Evolutionary conservation across 352 stramenopile species (phyloP).

Genomic region (Phytopythium ostracodes): DNA sequence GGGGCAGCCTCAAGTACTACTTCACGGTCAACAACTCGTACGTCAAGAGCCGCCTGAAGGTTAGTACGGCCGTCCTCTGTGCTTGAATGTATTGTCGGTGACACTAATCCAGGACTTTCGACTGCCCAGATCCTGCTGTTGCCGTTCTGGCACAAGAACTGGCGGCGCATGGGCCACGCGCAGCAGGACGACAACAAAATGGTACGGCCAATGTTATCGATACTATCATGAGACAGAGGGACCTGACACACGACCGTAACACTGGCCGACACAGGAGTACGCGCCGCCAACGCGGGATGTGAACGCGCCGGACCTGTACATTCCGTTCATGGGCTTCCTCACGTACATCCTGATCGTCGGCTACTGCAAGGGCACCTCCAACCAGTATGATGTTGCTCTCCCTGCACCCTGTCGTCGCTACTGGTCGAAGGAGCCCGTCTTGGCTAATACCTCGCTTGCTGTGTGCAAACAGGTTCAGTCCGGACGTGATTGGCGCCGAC

Average conservation of each 20-base stretch:
- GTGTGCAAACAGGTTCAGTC: conserved; percentile 88
- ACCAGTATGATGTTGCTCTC: conserved; percentile 53
- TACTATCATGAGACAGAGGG: background rate
- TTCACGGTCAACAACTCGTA: conserved; percentile 91
- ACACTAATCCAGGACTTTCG: background rate
- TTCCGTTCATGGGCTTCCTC: conserved; percentile 98
- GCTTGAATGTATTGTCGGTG: background rate
- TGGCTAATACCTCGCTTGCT: too few species aligned
- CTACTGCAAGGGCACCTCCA: conserved; percentile 93
- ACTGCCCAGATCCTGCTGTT: conserved; percentile 67
- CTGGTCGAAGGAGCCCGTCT: too few species aligned
- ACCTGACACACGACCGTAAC: background rate
- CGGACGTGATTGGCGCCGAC: conserved; percentile 94
- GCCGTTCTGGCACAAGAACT: conserved; percentile 86
- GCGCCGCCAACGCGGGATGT: conserved; percentile 92
- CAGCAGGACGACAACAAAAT: conserved; percentile 64
- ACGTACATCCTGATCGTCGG: conserved; percentile 98
- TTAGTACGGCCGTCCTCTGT: conserved; percentile 7
- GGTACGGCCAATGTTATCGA: conserved; percentile 16
- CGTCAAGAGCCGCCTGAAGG: conserved; percentile 83
- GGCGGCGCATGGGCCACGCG: conserved; percentile 62
- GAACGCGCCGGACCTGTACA: conserved; percentile 98
- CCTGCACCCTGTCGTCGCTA: too few species aligned
- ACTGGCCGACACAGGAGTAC: conserved; percentile 37
- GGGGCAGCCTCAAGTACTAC: conserved; percentile 86